phyloP scores from a whole-genome alignment of 2,329 filamentous ascomycete species.

The Neoarthrinium moseri region DNA sequence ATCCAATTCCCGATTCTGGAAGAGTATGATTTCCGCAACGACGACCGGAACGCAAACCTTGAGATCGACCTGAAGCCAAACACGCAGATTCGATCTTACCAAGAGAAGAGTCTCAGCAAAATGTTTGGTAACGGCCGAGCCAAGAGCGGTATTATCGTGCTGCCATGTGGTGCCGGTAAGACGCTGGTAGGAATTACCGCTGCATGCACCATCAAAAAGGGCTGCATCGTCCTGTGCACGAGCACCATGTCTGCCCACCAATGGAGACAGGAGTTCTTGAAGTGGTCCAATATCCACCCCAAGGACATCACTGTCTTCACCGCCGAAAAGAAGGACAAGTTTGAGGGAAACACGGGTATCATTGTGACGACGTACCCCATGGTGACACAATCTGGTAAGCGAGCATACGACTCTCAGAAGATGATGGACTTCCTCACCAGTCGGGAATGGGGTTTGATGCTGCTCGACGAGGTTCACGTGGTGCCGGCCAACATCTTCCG shows the following conservation, averaged over 20 bases:
- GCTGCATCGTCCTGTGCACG: slow-evolving; percentile 90
- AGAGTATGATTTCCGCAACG: slow-evolving; percentile 96
- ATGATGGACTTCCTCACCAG: slow-evolving; percentile 93
- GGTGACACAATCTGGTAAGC: slow-evolving; percentile 87
- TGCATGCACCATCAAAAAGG: slow-evolving; percentile 96
- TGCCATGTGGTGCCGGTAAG: slow-evolving; percentile 96
- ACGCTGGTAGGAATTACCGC: slow-evolving; percentile 98
- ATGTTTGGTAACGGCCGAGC: slow-evolving; percentile 99
- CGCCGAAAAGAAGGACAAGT: slow-evolving; percentile 81
- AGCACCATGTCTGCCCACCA: slow-evolving; percentile 98
- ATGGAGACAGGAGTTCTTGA: slow-evolving; percentile 94
- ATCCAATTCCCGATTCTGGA: slow-evolving; percentile 87
- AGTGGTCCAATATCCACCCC: slow-evolving; percentile 95
- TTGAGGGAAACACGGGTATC: slow-evolving; percentile 87
- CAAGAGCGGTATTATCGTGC: slow-evolving; percentile 94
- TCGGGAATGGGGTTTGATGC: slow-evolving; percentile 95
- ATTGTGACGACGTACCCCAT: slow-evolving; percentile 98
- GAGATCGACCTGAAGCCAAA: slow-evolving; percentile 91
- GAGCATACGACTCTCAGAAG: slow-evolving; percentile 90
- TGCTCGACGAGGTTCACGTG: slow-evolving; percentile 96
- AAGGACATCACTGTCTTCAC: slow-evolving; percentile 95
- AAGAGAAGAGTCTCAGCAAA: slow-evolving; percentile 96
- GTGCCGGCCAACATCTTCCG: slow-evolving; percentile 96
- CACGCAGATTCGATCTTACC: slow-evolving; percentile 88
- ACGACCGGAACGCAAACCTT: slow-evolving; percentile 82